A percentile compares a stretch with the other conserved stretches of the same genome.
Conservation (phyloP, 2,329 filamentous ascomycete species). For the Ophiostoma ulmi region DNA sequence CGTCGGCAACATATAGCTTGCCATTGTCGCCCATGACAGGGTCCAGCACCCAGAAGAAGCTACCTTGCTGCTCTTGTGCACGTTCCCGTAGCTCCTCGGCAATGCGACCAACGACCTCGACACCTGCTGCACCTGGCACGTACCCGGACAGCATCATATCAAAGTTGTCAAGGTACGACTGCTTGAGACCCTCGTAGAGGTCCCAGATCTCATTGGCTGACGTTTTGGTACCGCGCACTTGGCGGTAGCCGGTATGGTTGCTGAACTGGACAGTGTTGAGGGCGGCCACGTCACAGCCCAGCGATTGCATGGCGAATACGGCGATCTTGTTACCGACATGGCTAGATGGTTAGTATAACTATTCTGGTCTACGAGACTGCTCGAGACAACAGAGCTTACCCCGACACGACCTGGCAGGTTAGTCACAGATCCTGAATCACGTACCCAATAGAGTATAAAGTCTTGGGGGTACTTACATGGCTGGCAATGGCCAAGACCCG, state of each 20-base stretch:
- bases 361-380: no score
- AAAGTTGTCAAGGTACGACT: conserved; percentile 81
- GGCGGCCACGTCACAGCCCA: conserved; percentile 89
- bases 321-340: conserved; percentile 98
- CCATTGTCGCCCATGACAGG: conserved; percentile 98
- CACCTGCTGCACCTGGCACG: conserved; percentile 77
- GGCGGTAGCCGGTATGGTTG: conserved; percentile 90
- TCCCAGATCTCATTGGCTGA: conserved; percentile 77
- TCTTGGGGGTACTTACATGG: conserved; percentile 62
- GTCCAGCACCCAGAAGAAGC: conserved; percentile 95
- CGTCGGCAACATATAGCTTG: conserved; percentile 81
- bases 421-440: conserved; percentile 21
- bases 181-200: conserved; percentile 76
- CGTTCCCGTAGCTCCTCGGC: conserved; percentile 71
- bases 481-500: conserved; percentile 83
- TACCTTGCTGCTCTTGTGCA: conserved; percentile 49
- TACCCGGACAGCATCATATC: conserved; percentile 95
- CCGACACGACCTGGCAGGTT: conserved; percentile 60
- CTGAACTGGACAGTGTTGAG: conserved; percentile 98
- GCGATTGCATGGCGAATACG: conserved; percentile 84
- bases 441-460: background rate
- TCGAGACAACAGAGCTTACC: conserved; percentile 47
- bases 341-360: conserved; percentile 42
- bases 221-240: conserved; percentile 78
- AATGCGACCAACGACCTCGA: conserved; percentile 79